These are phyloP conservation scores for Tardiomyces digboiensis DNA, from an alignment of 1,139 yeast genomes.

Conservation along the genomic window DNA sequence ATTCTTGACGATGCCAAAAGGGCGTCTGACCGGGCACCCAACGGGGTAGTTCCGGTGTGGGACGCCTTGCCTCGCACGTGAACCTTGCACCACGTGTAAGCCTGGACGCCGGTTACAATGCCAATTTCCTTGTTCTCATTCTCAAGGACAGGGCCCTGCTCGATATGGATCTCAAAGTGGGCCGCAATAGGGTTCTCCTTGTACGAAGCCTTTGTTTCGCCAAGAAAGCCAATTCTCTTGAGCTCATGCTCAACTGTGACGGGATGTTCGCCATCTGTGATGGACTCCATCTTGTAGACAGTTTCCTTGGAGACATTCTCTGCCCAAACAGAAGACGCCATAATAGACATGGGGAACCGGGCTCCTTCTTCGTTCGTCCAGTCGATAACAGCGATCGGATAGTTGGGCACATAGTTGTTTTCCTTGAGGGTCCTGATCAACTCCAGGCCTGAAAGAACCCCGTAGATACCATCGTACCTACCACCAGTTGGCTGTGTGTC, in stretches of 20 bases:
- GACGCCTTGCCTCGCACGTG: constrained; percentile 50
- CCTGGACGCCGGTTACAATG: constrained; percentile 58
- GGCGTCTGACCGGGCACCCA: constrained; percentile 52
- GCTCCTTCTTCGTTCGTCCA: constrained; percentile 84
- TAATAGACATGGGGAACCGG: constrained; percentile 55
- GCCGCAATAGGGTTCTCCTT: constrained; percentile 48
- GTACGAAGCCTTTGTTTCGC: constrained; percentile 39
- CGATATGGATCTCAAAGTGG: constrained; percentile 68
- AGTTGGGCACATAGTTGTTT: constrained; percentile 46
- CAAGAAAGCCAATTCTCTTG: constrained; percentile 52
- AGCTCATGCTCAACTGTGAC: constrained; percentile 32
- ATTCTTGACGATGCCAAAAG: constrained; percentile 47
- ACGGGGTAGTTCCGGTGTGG: constrained; percentile 73
- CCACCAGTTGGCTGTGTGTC: constrained; percentile 82
- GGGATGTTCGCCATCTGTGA: constrained; percentile 40
- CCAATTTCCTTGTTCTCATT: constrained; percentile 47
- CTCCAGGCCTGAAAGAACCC: constrained; percentile 60
- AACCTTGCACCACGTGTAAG: constrained; percentile 51
- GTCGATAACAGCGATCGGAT: constrained; percentile 52
- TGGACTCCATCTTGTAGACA: constrained; percentile 41
- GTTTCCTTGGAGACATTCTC: constrained; percentile 38
- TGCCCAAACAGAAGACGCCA: constrained; percentile 63
- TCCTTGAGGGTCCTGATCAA: constrained; percentile 56
- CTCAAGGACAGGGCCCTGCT: constrained; percentile 67
- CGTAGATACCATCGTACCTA: constrained; percentile 61